Percentiles rank a stretch among this genome's conserved stretches.
phyloP scores from a whole-genome alignment of 2,329 filamentous ascomycete species.

The Aspergillus thermomutatus region DNA sequence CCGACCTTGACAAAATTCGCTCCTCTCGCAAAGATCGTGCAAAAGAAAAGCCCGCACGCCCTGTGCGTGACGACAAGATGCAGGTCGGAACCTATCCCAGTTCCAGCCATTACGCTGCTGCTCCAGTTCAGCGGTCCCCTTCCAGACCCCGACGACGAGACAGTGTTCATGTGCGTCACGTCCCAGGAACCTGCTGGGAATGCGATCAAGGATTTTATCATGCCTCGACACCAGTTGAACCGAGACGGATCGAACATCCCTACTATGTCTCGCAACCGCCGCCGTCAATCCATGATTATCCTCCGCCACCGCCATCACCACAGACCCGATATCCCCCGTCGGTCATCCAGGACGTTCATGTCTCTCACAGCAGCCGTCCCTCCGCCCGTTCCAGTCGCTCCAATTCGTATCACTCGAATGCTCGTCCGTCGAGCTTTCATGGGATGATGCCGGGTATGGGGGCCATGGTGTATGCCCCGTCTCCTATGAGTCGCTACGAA shows the following conservation, averaged over 20 bases:
- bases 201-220: constrained; percentile 36
- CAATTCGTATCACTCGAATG: constrained; percentile 34
- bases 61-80: constrained; percentile 34
- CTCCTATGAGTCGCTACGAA: constrained; percentile 29
- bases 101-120: constrained; percentile 24
- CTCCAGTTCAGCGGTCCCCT: constrained; percentile 28
- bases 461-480: constrained; percentile 26
- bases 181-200: constrained; percentile 33
- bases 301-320: constrained; percentile 26
- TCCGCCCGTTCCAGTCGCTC: constrained; percentile 29
- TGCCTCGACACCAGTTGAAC: constrained; percentile 28
- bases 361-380: constrained; percentile 25
- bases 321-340: constrained; percentile 29
- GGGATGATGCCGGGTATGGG: constrained; percentile 31
- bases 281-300: constrained; percentile 27
- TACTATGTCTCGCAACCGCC: constrained; percentile 28
- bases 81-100: constrained; percentile 31
- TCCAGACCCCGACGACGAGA: constrained; percentile 35
- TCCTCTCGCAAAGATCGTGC: constrained; percentile 33
- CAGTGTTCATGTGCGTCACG: constrained; percentile 26
- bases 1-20: constrained; percentile 24
- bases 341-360: constrained; percentile 29
- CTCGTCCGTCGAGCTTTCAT: constrained; percentile 40
- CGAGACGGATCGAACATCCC: constrained; percentile 29
- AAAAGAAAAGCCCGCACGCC: constrained; percentile 26